phyloP scores from a whole-genome alignment of 768 basidiomycete genomes.

The Antrodiella citrinella region DNA sequence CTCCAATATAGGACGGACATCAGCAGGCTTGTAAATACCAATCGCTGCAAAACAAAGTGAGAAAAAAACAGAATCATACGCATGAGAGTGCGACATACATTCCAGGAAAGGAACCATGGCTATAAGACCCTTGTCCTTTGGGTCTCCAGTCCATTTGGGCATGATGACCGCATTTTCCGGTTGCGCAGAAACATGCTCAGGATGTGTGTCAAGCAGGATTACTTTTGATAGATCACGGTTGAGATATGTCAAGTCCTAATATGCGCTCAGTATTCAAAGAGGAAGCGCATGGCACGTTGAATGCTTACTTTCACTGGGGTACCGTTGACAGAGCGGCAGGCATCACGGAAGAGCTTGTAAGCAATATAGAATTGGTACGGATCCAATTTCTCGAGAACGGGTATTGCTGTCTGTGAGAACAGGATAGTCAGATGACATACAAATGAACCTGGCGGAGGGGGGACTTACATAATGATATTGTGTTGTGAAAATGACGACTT shows the following conservation, averaged over 20 bases:
- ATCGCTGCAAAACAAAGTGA: slow-evolving; percentile 48
- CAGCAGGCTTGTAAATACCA: slow-evolving; percentile 80
- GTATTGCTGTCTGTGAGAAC: slow-evolving; percentile 65
- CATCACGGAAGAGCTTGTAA: slow-evolving; percentile 89
- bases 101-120: slow-evolving; percentile 98
- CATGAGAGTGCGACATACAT: slow-evolving; percentile 40
- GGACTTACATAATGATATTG: slow-evolving; percentile 81
- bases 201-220: slow-evolving; percentile 75
- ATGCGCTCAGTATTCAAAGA: not conserved
- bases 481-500: slow-evolving; percentile 92
- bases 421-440: slow-evolving; percentile 6
- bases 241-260: slow-evolving; percentile 83
- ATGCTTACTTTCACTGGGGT: slow-evolving; percentile 81
- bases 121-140: slow-evolving; percentile 68
- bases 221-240: slow-evolving; percentile 92
- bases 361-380: slow-evolving; percentile 84
- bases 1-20: slow-evolving; percentile 82
- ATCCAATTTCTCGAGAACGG: slow-evolving; percentile 90
- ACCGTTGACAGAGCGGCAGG: slow-evolving; percentile 76
- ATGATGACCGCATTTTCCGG: slow-evolving; percentile 85
- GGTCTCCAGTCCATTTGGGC: slow-evolving; percentile 79
- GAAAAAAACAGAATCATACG: not conserved
- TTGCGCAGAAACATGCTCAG: slow-evolving; percentile 70
- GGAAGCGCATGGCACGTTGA: slow-evolving; percentile 4
- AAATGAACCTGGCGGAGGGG: not conserved